phyloP scores from a whole-genome alignment of 345 rosid species.

The Cochlearia excelsa region DNA sequence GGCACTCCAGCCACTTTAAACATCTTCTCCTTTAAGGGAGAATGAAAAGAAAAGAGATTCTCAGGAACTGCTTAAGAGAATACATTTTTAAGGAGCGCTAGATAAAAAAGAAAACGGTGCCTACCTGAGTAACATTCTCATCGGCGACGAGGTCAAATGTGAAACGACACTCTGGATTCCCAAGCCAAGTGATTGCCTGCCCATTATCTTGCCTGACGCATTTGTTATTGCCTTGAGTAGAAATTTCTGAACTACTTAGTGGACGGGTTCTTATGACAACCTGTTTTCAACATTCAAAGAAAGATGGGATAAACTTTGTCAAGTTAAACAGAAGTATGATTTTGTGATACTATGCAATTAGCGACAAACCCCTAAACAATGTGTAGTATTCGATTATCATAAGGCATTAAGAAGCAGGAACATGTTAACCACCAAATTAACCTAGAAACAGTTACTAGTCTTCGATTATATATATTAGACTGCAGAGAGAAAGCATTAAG shows the following conservation, averaged over 20 bases:
- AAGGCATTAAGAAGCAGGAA: slow-evolving; percentile 1
- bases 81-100: background rate
- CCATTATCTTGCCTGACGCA: slow-evolving; percentile 86
- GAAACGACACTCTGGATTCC: slow-evolving; percentile 86
- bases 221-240: slow-evolving; percentile 66
- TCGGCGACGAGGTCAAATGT: slow-evolving; percentile 95
- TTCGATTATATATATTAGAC: too few species aligned
- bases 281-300: slow-evolving; percentile 36
- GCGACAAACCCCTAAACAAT: background rate
- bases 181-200: slow-evolving; percentile 84
- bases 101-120: slow-evolving; percentile 35
- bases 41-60: slow-evolving; percentile 9
- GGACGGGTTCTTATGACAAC: slow-evolving; percentile 92
- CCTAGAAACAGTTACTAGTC: background rate
- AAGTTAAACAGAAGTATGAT: background rate
- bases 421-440: background rate
- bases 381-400: background rate
- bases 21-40: slow-evolving; percentile 60
- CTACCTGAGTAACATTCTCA: slow-evolving; percentile 88
- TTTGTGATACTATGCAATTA: too few species aligned
- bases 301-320: background rate
- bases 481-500: background rate
- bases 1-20: slow-evolving; percentile 94
- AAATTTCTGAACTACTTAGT: slow-evolving; percentile 73
- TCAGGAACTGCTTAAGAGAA: background rate